Percentiles rank a stretch among this genome's conserved stretches.
These are phyloP conservation scores for Starmerella tilneyi DNA, from an alignment of 805 yeast genomes.

Conservation along the genomic window DNA sequence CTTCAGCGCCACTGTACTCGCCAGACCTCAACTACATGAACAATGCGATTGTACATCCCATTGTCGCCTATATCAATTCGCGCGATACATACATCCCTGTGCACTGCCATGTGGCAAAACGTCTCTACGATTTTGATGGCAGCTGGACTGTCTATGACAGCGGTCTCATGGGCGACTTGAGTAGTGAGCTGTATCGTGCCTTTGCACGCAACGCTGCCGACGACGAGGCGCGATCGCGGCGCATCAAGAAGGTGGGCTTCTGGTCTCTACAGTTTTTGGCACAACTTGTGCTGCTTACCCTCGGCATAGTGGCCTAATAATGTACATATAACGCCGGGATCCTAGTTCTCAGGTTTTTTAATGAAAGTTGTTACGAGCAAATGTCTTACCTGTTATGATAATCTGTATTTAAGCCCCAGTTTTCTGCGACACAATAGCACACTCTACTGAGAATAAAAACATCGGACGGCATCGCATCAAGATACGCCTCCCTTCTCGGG, in stretches of 20 bases:
- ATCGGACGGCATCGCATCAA: no score
- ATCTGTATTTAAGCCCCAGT: no score
- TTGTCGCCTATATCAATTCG: constrained; percentile 89
- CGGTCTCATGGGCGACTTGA: constrained; percentile 78
- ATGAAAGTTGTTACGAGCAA: no score
- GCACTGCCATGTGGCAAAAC: constrained; percentile 68
- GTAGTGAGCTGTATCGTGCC: constrained; percentile 80
- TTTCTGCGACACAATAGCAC: no score
- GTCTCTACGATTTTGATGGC: constrained; percentile 77
- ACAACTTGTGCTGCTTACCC: constrained; percentile 71
- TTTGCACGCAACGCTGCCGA: constrained; percentile 82
- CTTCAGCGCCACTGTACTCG: constrained; percentile 77
- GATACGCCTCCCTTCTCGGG: no score
- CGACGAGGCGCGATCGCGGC: constrained; percentile 60
- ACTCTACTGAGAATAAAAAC: no score
- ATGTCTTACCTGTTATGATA: no score
- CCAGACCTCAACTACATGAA: constrained; percentile 85
- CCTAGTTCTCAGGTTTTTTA: no score
- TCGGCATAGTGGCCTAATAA: constrained; percentile 56
- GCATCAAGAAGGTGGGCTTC: constrained; percentile 78
- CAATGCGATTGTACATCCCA: constrained; percentile 84
- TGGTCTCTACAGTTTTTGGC: constrained; percentile 83
- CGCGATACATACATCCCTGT: constrained; percentile 83
- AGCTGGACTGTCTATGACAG: constrained; percentile 95
- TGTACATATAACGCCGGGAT: constrained; percentile 5